phyloP scores from a whole-genome alignment of 495 filamentous ascomycete genomes.

The Xylaria flabelliformis region DNA sequence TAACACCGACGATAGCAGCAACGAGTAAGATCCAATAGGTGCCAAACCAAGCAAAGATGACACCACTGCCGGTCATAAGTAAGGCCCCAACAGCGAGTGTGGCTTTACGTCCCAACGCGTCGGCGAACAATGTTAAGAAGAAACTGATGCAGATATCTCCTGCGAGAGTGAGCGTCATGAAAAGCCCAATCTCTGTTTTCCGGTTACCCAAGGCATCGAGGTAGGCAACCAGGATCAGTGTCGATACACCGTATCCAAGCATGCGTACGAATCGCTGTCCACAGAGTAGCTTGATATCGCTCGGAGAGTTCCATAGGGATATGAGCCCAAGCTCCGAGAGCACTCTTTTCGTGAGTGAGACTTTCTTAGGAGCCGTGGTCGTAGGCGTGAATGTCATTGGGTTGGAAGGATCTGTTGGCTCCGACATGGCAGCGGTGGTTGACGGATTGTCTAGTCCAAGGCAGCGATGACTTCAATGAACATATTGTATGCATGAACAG shows the following conservation, averaged over 20 bases:
- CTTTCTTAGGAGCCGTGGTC: background rate
- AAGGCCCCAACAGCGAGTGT: slow-evolving; percentile 69
- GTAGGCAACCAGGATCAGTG: slow-evolving; percentile 52
- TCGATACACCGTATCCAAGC: slow-evolving; percentile 51
- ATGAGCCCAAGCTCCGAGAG: slow-evolving; percentile 44
- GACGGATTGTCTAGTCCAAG: background rate
- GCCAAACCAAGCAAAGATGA: slow-evolving; percentile 68
- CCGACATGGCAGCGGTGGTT: background rate
- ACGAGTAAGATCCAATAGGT: slow-evolving; percentile 77
- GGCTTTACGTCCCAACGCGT: slow-evolving; percentile 71
- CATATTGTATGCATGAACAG: background rate
- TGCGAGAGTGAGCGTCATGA: slow-evolving; percentile 85
- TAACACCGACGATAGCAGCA: slow-evolving; percentile 81
- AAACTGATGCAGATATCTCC: slow-evolving; percentile 82
- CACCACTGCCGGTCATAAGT: slow-evolving; percentile 72
- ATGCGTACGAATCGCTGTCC: slow-evolving; percentile 71
- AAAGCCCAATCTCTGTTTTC: slow-evolving; percentile 75
- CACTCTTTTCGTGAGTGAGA: background rate
- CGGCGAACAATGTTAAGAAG: slow-evolving; percentile 77
- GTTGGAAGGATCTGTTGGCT: background rate
- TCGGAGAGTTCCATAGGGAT: slow-evolving; percentile 55
- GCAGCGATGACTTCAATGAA: background rate
- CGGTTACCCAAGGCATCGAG: slow-evolving; percentile 67
- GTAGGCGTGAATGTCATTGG: background rate
- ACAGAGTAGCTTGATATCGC: slow-evolving; percentile 75